Evolutionary conservation across 345 rosid species (phyloP).

Genomic region (Eucalyptus tenuipes): DNA sequence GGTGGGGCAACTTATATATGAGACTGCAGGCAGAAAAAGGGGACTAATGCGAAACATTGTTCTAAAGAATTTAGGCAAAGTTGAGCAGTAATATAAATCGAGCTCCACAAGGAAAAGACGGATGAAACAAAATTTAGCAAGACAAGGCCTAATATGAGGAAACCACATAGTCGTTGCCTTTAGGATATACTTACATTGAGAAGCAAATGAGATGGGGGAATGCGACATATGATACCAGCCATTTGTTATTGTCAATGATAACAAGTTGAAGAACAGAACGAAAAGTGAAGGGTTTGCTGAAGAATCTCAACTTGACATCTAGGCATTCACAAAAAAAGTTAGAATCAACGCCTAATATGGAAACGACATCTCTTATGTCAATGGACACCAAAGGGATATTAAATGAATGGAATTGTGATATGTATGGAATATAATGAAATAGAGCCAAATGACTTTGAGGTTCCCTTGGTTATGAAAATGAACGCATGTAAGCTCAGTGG

Average conservation of each 20-base stretch:
- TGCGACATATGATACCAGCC: neutral
- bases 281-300: neutral
- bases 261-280: neutral
- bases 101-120: neutral
- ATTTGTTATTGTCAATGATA: too few species aligned
- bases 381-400: too few species aligned
- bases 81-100: neutral
- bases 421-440: too few species aligned
- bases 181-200: neutral
- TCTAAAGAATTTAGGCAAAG: neutral
- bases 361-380: too few species aligned
- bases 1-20: neutral
- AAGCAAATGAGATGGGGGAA: neutral
- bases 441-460: too few species aligned
- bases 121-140: neutral
- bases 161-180: neutral
- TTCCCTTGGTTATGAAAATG: too few species aligned
- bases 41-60: neutral
- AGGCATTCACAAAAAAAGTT: neutral
- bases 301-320: neutral
- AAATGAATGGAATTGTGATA: too few species aligned
- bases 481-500: too few species aligned
- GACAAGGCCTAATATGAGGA: neutral
- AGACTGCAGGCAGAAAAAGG: neutral
- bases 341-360: too few species aligned